Percentiles rank a stretch among this genome's conserved stretches.
Conservation (phyloP, 2,329 filamentous ascomycete species). For the Trichoderma harzianum region DNA sequence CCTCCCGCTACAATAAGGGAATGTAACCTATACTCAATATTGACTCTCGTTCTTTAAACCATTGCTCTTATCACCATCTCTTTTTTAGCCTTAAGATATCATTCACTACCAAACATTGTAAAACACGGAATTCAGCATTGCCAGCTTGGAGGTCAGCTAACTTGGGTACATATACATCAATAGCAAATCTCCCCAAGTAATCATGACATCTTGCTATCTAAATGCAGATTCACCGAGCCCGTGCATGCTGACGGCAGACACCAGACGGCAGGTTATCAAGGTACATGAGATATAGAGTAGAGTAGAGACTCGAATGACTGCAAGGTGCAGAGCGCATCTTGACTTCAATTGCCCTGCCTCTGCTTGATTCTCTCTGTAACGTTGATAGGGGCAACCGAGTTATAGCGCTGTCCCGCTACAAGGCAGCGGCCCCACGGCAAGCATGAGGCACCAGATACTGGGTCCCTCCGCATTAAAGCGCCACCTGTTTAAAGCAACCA, state of each 20-base stretch:
- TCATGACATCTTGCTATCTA: not conserved
- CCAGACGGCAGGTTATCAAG: not conserved
- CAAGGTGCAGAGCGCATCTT: not conserved
- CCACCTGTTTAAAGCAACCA: not conserved
- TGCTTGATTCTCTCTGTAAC: not conserved
- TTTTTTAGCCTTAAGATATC: not conserved
- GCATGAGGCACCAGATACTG: not conserved
- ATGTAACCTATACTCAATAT: not conserved
- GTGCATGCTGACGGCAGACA: not conserved
- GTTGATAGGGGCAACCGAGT: constrained; percentile 10
- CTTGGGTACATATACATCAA: not conserved
- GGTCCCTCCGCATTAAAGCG: constrained; percentile 11
- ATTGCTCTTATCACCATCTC: not conserved
- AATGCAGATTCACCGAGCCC: not conserved
- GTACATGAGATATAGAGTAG: not conserved
- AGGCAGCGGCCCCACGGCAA: constrained; percentile 1
- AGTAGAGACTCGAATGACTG: not conserved
- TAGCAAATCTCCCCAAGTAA: not conserved
- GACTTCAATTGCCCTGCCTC: not conserved
- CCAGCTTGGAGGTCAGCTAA: not conserved
- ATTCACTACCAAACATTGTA: not conserved
- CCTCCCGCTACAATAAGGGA: not conserved
- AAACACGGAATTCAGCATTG: not conserved
- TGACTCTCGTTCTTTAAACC: not conserved
- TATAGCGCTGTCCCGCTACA: constrained; percentile 2